Base-by-base conservation (phyloP, 2,329 filamentous ascomycete species). In the Emmonsia crescens region DNA sequence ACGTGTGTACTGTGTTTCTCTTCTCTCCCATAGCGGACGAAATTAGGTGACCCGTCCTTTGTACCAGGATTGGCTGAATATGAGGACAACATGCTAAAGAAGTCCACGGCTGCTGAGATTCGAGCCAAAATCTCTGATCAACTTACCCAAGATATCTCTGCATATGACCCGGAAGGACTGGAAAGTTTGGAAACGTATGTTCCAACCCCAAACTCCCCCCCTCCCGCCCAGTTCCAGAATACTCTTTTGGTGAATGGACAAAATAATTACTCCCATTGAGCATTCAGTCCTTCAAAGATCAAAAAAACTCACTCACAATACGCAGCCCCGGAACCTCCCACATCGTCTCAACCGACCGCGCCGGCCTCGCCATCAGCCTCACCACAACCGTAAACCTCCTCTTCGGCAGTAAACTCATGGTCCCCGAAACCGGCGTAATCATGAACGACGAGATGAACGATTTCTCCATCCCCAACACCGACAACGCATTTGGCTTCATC, bases 301-400 rank as follows among this genome's bases (percentile, higher is more conserved):
- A 2, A n/a, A 56, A 56, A 14, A 56, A 12, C 48, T 52, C 63
- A 33, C 52, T 16, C 60, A 6, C 60, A 2, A 44, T 5, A 6
- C 54, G 29, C 49, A 78, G 79, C 4, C 76, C 76, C 5, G 81
- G 81, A 52, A 83, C 81, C 5, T 81, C 80, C 0, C 80, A 82
- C 59, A 70, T 80, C 44, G 77, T 89, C 0, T 80, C 89, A 0
- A 85, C 87, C 0, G 93, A 96, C 72, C 74, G 75, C 8, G 80
- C 82, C 0, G 92, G 92, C 6, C 79, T 96, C 73, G 85, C 91
- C 1, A 82, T 95, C 42, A 88, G 89, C 1, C 80, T 91, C 14
- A 96, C 92, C 0, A 94, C 91, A 0, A 96, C 93, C 0, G 79
- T 96, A 61, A 96, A 96, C 74, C 80, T 94, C 4, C 80, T 94